Evolutionary conservation across 352 stramenopile species (phyloP), one percentile per base, ranked within the genome.

Genomic region (Halophytophthora polymorphica): DNA sequence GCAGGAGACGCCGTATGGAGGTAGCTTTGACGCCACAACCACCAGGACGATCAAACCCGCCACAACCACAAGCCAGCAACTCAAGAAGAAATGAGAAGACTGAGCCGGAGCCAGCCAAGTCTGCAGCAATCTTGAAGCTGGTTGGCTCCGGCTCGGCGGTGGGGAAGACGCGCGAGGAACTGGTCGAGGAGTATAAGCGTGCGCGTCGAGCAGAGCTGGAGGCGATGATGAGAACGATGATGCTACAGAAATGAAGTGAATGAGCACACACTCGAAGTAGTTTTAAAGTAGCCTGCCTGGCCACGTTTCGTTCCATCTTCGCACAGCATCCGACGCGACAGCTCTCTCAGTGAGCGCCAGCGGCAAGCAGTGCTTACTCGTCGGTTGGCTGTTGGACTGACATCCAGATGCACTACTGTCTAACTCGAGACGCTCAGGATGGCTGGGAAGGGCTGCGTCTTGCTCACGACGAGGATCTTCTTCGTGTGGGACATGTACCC

Each of bases 401-500:
- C 15, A 46, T 19, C 6, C 22, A 36, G 8, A 19, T 39, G 22
- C 25, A 17, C 25, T 53, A 15, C 21, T 56, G 51, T 29, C 59
- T 86, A 89, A 41, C 66, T 88, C 8, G 79, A 83, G 14, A 94
- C 83, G 49, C 83, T 68, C 15, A 85, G 75, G 60, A 95, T 91
- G 36, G 73, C 39, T 34, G 95, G 95, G 63, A 98, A 98, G 31
- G 95, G 85, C 59, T 97, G 86, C 54, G 88, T 73, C 59, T 98
- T 98, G 60, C 88, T 97, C 25, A 98, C 73, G 15, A 98, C 94
- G 29, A 98, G 72, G 8, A 98, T 87, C 64, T 97, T 97, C 71
- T 98, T 98, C 53, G 91, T 80, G 73, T 98, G 95, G 45, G 90
- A 97, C 69, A 99, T 96, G 77, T 99, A 99, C 14, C 96, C 96